Percentiles rank a stretch among this genome's conserved stretches.
Evolutionary conservation across 208 protist genomes (phyloP).

Genomic region (Leishmania major): DNA sequence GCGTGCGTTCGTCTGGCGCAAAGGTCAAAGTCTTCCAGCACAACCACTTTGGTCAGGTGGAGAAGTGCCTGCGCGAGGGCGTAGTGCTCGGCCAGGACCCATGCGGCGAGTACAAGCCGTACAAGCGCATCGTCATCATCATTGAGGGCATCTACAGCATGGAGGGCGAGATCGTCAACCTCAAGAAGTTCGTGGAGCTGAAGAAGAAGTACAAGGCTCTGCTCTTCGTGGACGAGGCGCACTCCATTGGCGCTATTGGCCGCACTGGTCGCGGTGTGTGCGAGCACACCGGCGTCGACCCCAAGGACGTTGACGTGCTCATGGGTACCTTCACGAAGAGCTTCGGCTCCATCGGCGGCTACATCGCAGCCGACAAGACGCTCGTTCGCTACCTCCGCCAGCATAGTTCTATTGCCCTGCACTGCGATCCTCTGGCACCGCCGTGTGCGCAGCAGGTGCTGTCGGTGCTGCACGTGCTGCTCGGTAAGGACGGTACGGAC

Average conservation of each 20-base stretch:
- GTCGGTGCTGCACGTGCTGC: slow-evolving; percentile 86
- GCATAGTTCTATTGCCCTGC: slow-evolving; percentile 67
- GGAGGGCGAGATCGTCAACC: slow-evolving; percentile 97
- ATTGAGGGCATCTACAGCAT: slow-evolving; percentile 99
- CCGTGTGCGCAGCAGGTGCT: slow-evolving; percentile 92
- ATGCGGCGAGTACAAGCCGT: slow-evolving; percentile 76
- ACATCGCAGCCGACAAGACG: slow-evolving; percentile 90
- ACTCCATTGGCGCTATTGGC: slow-evolving; percentile 98
- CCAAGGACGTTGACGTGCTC: slow-evolving; percentile 94
- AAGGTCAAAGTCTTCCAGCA: slow-evolving; percentile 95
- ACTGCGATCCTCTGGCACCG: slow-evolving; percentile 85
- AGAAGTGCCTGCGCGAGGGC: slow-evolving; percentile 84
- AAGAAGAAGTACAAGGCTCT: slow-evolving; percentile 97
- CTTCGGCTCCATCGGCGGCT: slow-evolving; percentile 96
- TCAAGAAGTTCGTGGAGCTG: slow-evolving; percentile 94
- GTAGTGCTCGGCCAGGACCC: slow-evolving; percentile 91
- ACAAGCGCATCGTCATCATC: slow-evolving; percentile 91
- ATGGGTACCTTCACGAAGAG: slow-evolving; percentile 98
- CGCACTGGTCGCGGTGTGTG: slow-evolving; percentile 93
- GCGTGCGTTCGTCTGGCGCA: slow-evolving; percentile 89
- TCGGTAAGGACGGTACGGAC: slow-evolving; percentile 90
- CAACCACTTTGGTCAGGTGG: slow-evolving; percentile 93
- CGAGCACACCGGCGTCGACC: slow-evolving; percentile 89
- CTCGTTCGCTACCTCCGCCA: slow-evolving; percentile 77
- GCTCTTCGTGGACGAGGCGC: slow-evolving; percentile 98